phyloP scores from a whole-genome alignment of 2,329 filamentous ascomycete species.

The Xylaria sp. region DNA sequence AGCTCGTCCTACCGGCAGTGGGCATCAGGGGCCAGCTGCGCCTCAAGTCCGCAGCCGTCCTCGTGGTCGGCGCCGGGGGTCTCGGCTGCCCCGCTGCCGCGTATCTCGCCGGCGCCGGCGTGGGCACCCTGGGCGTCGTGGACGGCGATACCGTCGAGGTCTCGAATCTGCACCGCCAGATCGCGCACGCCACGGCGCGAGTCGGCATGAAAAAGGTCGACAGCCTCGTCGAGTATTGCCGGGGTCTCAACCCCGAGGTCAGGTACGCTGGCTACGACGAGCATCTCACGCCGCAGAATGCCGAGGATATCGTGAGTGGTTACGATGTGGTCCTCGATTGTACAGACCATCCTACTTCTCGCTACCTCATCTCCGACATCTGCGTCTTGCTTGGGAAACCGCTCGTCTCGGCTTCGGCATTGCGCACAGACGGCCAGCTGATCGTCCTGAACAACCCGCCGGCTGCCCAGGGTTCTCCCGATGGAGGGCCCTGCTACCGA shows the following conservation, averaged over 20 bases:
- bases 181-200: constrained; percentile 77
- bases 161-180: constrained; percentile 93
- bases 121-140: constrained; percentile 83
- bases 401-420: constrained; percentile 87
- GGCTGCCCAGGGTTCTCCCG: constrained; percentile 62
- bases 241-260: constrained; percentile 77
- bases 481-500: constrained; percentile 87
- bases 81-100: constrained; percentile 90
- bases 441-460: constrained; percentile 88
- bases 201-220: constrained; percentile 84
- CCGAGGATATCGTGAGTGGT: constrained; percentile 69
- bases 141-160: constrained; percentile 89
- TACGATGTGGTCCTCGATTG: constrained; percentile 94
- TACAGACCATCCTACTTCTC: constrained; percentile 90
- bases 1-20: constrained; percentile 87
- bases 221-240: constrained; percentile 68
- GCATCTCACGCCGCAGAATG: constrained; percentile 75
- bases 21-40: constrained; percentile 82
- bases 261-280: constrained; percentile 70
- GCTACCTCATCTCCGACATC: constrained; percentile 91
- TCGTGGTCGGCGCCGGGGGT: constrained; percentile 88
- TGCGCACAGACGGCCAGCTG: constrained; percentile 89
- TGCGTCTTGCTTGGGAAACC: constrained; percentile 83
- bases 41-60: constrained; percentile 74
- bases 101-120: constrained; percentile 91